Evolutionary conservation across 2,329 filamentous ascomycete genomes (phyloP), one percentile per base, ranked within the genome.

Genomic region (Pyrenochaeta sp.): DNA sequence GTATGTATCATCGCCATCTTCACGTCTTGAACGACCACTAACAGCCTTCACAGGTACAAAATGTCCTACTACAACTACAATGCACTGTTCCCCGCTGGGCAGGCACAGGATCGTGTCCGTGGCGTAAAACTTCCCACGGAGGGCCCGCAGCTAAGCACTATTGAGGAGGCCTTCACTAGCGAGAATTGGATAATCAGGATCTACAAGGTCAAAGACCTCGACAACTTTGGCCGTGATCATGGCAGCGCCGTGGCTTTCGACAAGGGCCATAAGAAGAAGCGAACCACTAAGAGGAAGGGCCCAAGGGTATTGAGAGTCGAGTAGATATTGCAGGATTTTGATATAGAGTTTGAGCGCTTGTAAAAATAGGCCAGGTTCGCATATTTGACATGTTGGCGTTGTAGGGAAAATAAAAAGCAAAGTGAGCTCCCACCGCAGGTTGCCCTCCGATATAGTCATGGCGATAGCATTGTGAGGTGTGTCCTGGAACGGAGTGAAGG

Each of bases 161-260:
- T 99, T 41, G 95, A 99, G 75, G 95, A 99, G 80, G 95, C 95
- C 9, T 99, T 96, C 77, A 99, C 96, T 49, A 97, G 92, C 72
- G 95, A 99, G 83, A 99, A 99, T 85, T 99, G 95, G 95, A 99
- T 99, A 77, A 98, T 99, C 75, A 87, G 95, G 61, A 97, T 99
- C 73, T 99, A 97, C 85, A 99, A 99, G 85, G 95, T 99, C 80
- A 99, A 99, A 83, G 93, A 97, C 69, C 87, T 97, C 54, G 95
- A 99, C 81, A 98, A 98, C 76, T 83, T 99, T 63, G 94, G 92
- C 49, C 87, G 95, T 75, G 92, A 97, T 69, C 94, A 97, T 74
- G 85, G 85, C 61, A 84, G 80, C 63, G 86, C 85, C 1, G 78
- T 81, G 27, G 85, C 88, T 6, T 94, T 94, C 72, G 89, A 92